Conservation (phyloP, 1,284 basidiomycete species). For the Apiotrichum montevideense region DNA sequence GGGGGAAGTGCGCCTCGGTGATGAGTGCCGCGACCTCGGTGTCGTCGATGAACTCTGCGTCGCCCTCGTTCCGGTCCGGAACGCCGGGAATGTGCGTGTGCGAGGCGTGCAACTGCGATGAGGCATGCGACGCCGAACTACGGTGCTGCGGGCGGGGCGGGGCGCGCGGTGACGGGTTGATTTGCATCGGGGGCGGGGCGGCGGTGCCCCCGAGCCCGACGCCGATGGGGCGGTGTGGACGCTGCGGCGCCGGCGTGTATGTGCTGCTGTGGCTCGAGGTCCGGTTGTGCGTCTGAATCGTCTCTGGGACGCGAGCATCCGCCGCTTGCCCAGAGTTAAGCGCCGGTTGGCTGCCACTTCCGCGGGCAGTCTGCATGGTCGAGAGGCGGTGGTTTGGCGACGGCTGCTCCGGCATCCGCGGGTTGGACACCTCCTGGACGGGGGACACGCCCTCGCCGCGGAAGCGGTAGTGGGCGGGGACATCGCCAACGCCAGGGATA, state of each 20-base stretch:
- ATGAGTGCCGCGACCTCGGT: slow-evolving; percentile 2
- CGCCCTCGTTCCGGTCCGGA: background rate
- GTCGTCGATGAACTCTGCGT: slow-evolving; percentile 2
- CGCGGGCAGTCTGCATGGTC: too few relatives aligned
- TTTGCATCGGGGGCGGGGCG: background rate
- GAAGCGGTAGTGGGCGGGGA: background rate
- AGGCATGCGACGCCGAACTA: background rate
- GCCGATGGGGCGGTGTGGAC: background rate
- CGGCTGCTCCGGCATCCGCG: too few relatives aligned
- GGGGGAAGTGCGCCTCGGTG: background rate
- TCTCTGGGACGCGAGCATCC: too few relatives aligned
- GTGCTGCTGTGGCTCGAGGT: background rate
- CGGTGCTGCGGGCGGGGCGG: background rate
- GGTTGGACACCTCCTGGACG: too few relatives aligned
- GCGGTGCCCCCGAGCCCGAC: background rate
- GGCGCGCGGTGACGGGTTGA: background rate
- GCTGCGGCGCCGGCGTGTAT: background rate
- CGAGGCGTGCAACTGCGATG: too few relatives aligned
- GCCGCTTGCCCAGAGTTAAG: too few relatives aligned
- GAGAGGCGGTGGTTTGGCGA: too few relatives aligned
- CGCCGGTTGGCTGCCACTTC: too few relatives aligned
- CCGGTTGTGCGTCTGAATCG: too few relatives aligned
- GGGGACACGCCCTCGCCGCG: background rate
- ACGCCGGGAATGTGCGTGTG: too few relatives aligned
- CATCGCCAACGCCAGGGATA: slow-evolving; percentile 1